Evolutionary conservation across 768 basidiomycete genomes (phyloP).

Genomic region (Suillus hirtellus): DNA sequence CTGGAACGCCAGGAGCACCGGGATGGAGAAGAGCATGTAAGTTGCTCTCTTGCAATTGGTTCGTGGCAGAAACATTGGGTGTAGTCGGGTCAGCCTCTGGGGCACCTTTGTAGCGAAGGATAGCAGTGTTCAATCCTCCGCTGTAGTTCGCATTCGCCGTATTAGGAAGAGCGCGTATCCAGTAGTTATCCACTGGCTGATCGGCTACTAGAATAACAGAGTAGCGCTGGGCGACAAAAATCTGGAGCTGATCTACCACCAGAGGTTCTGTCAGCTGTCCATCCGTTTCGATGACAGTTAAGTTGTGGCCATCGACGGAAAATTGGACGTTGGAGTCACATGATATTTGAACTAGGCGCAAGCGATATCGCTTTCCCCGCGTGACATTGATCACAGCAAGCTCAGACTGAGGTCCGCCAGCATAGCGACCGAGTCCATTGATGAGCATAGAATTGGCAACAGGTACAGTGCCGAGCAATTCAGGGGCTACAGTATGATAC

Average conservation of each 20-base stretch:
- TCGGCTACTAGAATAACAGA: constrained; percentile 34
- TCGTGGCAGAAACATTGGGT: constrained; percentile 20
- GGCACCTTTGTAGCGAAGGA: constrained; percentile 50
- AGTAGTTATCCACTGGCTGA: constrained; percentile 41
- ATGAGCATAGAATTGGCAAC: constrained; percentile 35
- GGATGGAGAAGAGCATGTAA: constrained; percentile 27
- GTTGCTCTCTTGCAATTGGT: constrained; percentile 34
- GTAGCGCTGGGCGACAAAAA: constrained; percentile 38
- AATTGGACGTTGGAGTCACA: constrained; percentile 46
- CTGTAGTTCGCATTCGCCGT: constrained; percentile 22
- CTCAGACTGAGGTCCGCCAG: constrained; percentile 31
- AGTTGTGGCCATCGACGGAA: constrained; percentile 44
- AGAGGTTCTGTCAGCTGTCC: constrained; percentile 40
- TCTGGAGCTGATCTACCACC: constrained; percentile 39
- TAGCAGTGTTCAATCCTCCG: constrained; percentile 53
- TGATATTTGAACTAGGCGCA: constrained; percentile 38
- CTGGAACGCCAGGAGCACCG: constrained; percentile 40
- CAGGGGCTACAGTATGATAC: constrained; percentile 22
- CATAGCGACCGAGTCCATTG: constrained; percentile 22
- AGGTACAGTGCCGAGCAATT: constrained; percentile 19
- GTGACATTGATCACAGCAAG: constrained; percentile 38
- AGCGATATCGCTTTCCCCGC: constrained; percentile 36
- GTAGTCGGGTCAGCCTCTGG: constrained; percentile 41
- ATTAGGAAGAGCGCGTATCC: constrained; percentile 46
- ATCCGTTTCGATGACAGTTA: constrained; percentile 51